These are phyloP conservation scores for Yamadazyma pseudoaaseri DNA, from an alignment of 1,139 yeast genomes.

Conservation along the genomic window DNA sequence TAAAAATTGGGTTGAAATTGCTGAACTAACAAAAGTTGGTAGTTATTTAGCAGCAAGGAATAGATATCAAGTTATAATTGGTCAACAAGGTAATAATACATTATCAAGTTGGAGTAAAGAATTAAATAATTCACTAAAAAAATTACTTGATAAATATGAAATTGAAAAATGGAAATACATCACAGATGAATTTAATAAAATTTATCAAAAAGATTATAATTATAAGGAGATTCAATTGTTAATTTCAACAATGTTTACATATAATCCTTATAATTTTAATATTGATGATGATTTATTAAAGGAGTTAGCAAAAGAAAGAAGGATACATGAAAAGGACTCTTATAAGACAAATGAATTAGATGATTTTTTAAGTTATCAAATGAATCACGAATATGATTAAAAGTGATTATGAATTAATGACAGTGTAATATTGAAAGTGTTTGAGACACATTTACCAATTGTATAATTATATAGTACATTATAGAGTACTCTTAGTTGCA, in stretches of 20 bases:
- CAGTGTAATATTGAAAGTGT: too few relatives aligned
- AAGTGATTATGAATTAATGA: not conserved
- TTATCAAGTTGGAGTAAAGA: constrained; percentile 62
- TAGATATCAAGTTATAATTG: constrained; percentile 76
- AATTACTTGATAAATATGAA: constrained; percentile 65
- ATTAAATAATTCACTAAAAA: constrained; percentile 53
- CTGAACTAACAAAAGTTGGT: constrained; percentile 64
- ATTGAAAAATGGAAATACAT: constrained; percentile 68
- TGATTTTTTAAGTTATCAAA: constrained; percentile 11
- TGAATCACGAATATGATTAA: constrained; percentile 8
- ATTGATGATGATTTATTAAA: constrained; percentile 45
- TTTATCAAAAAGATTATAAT: constrained; percentile 55
- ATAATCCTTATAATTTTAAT: constrained; percentile 58
- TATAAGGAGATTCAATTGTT: constrained; percentile 57
- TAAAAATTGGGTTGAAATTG: constrained; percentile 73
- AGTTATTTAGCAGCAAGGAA: constrained; percentile 74
- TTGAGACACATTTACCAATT: too few relatives aligned
- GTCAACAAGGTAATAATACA: constrained; percentile 77
- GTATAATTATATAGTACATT: too few relatives aligned
- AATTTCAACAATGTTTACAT: constrained; percentile 51
- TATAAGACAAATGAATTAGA: constrained; percentile 10
- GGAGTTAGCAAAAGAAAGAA: constrained; percentile 39
- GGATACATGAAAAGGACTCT: constrained; percentile 33
- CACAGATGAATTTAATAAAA: constrained; percentile 58
- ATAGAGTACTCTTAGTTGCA: too few relatives aligned